Conservation (phyloP, 306 rosid species). For the Gleditsia sinensis region DNA sequence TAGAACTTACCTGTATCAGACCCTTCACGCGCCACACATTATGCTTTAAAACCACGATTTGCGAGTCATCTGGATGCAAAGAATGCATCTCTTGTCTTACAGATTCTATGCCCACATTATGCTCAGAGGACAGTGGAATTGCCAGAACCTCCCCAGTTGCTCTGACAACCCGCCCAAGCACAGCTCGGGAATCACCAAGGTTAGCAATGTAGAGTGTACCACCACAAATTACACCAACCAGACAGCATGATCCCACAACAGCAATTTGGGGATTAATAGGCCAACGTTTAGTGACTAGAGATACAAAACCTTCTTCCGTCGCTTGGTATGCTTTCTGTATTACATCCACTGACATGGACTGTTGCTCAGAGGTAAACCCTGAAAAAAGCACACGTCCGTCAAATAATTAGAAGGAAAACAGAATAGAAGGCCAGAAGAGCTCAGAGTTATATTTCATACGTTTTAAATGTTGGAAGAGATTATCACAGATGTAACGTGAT, state of each 20-base stretch:
- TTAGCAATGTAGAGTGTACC: constrained; percentile 83
- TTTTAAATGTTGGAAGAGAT: constrained; percentile 80
- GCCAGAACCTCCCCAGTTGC: constrained; percentile 88
- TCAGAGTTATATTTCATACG: constrained; percentile 44
- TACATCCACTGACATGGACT: constrained; percentile 81
- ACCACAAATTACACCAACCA: constrained; percentile 79
- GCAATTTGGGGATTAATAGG: constrained; percentile 85
- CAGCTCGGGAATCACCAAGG: constrained; percentile 97
- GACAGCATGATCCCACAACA: constrained; percentile 95
- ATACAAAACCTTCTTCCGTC: constrained; percentile 87
- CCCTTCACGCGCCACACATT: constrained; percentile 99
- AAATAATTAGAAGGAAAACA: constrained; percentile 23
- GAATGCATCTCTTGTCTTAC: constrained; percentile 94
- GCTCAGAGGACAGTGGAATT: constrained; percentile 84
- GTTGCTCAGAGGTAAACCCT: constrained; percentile 87
- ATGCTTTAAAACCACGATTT: constrained; percentile 84
- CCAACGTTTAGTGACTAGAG: constrained; percentile 83
- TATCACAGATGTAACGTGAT: constrained; percentile 73
- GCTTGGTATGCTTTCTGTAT: constrained; percentile 93
- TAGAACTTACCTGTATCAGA: constrained; percentile 74
- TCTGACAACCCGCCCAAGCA: constrained; percentile 73
- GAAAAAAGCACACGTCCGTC: background rate
- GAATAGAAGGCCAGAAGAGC: background rate
- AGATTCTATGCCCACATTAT: constrained; percentile 82
- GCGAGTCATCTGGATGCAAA: constrained; percentile 83